Conservation (phyloP, 768 basidiomycete genomes). For the Amanita subjunquillea region DNA sequence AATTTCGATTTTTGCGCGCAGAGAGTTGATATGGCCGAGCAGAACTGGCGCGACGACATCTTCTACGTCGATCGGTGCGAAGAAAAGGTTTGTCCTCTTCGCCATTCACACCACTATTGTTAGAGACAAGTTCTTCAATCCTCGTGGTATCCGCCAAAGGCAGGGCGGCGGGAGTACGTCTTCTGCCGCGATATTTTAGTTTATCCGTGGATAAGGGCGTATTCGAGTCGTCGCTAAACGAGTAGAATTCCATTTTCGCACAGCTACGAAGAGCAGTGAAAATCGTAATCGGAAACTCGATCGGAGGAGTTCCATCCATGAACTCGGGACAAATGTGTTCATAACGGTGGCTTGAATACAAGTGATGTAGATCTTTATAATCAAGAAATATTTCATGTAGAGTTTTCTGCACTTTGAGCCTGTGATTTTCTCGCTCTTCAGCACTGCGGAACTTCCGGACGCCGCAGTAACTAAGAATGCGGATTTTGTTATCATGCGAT, state of each 20-base stretch:
- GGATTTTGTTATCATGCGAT: conserved; percentile 24
- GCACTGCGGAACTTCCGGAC: not conserved
- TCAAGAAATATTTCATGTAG: not conserved
- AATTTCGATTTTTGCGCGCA: not conserved
- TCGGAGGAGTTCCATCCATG: not conserved
- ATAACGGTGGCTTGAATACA: not conserved
- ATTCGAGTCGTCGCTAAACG: not conserved
- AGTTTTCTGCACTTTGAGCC: not conserved
- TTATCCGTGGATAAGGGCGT: not conserved
- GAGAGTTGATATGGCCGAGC: not conserved
- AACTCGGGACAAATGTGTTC: not conserved
- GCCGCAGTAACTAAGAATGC: conserved; percentile 17
- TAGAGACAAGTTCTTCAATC: not conserved
- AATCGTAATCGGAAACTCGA: not conserved
- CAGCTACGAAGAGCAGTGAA: not conserved
- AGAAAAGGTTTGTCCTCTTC: not conserved
- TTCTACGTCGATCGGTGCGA: not conserved
- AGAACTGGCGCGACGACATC: not conserved
- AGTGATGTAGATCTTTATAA: not conserved
- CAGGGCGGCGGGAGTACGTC: not conserved
- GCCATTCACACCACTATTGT: not conserved
- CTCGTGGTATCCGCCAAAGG: not conserved
- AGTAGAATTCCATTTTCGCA: not conserved
- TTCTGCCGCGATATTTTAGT: not conserved
- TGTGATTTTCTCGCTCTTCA: not conserved